A percentile compares a stretch with the other conserved stretches of the same genome.
phyloP scores from a whole-genome alignment of 441 rosid genomes.

The Manihot esculenta region DNA sequence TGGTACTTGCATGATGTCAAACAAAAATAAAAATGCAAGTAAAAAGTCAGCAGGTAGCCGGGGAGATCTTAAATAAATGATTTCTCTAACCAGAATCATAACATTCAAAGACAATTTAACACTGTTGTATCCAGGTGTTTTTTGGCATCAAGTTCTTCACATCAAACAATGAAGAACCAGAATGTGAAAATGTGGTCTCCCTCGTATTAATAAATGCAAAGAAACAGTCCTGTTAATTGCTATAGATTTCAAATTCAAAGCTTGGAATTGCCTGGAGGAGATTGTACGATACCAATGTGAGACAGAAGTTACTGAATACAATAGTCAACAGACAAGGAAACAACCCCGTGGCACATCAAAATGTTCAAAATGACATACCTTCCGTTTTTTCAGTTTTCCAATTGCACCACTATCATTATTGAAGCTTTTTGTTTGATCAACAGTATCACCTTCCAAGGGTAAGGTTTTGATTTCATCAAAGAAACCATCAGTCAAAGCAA shows the following conservation, averaged over 20 bases:
- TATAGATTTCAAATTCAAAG: background rate
- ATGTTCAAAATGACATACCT: conserved; percentile 33
- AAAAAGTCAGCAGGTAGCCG: background rate
- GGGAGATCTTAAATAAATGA: background rate
- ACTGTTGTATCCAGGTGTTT: too few relatives aligned
- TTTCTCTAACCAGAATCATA: background rate
- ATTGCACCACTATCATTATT: conserved; percentile 28
- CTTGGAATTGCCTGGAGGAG: background rate
- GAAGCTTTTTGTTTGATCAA: conserved; percentile 29
- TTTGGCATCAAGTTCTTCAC: background rate
- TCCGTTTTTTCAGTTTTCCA: conserved; percentile 49
- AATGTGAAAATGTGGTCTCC: background rate
- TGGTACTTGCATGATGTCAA: background rate
- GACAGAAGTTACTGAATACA: background rate
- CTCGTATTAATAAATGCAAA: background rate
- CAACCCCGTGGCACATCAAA: background rate
- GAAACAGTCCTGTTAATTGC: background rate
- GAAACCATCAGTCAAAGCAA: conserved; percentile 41
- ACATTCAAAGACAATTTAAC: background rate
- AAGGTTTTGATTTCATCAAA: conserved; percentile 62
- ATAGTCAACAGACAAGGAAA: background rate
- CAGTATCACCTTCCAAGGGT: conserved; percentile 44
- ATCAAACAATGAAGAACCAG: background rate
- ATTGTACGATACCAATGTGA: background rate
- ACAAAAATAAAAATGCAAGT: background rate